Percentiles rank a stretch among this genome's conserved stretches.
phyloP scores from a whole-genome alignment of 768 basidiomycete species.

The Pleurotus cornucopiae region DNA sequence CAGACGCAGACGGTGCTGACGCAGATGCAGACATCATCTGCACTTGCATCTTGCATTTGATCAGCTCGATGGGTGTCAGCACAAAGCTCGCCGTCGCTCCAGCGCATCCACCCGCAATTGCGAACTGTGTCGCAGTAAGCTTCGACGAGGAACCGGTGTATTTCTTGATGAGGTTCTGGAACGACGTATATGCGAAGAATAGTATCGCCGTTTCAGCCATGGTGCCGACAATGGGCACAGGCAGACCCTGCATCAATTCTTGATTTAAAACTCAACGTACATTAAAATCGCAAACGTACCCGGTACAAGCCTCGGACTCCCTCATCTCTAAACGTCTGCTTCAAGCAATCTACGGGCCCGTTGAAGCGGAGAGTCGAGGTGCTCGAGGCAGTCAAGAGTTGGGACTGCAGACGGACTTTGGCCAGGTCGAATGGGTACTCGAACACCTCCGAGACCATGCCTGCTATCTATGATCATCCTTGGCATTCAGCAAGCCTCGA shows the following conservation, averaged over 20 bases:
- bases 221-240: conserved; percentile 86
- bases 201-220: conserved; percentile 89
- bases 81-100: conserved; percentile 85
- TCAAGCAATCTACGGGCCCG: conserved; percentile 86
- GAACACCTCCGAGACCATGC: conserved; percentile 77
- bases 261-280: too few relatives aligned
- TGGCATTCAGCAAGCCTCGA: not conserved
- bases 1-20: conserved; percentile 9
- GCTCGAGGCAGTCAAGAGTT: conserved; percentile 67
- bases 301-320: conserved; percentile 84
- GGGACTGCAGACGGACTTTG: conserved; percentile 91
- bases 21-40: conserved; percentile 61
- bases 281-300: conserved; percentile 38
- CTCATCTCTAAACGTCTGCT: conserved; percentile 76
- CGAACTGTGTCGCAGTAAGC: conserved; percentile 65
- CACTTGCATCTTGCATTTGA: conserved; percentile 98
- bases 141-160: conserved; percentile 26
- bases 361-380: conserved; percentile 51
- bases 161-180: conserved; percentile 56
- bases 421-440: conserved; percentile 96
- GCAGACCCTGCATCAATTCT: conserved; percentile 60
- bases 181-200: conserved; percentile 81
- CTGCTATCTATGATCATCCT: conserved; percentile 60
- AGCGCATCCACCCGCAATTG: conserved; percentile 81
- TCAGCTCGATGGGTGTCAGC: conserved; percentile 91